Evolutionary conservation across 805 yeast genomes (phyloP), one percentile per base, ranked within the genome.

Genomic region (Saccharomycopsis fibuligera): DNA sequence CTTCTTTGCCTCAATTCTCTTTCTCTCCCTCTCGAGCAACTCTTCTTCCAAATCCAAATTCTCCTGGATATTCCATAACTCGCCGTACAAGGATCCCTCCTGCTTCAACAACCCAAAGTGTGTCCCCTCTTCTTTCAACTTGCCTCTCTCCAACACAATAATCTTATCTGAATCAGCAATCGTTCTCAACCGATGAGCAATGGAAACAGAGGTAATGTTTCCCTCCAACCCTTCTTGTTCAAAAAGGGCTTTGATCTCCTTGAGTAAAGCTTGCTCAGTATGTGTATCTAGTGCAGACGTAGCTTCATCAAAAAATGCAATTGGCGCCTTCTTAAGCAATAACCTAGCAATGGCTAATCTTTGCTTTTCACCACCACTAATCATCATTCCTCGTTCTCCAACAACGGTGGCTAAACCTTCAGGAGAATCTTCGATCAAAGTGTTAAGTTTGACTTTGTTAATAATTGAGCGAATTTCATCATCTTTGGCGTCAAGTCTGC

Each of bases 331-430:
- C 64, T 93, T 93, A 57, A 93, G 67, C 39, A 93, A 65, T n/a
- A 93, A 77, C 55, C 99, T 74, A 0, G 97, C 93, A 56, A 93
- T 88, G 0, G 99, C 98, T 38, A 93, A 70, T 54, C 99, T 71
- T 66, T 93, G 99, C 63, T 93, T 90, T 63, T 93, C 99, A 53
- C 99, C 99, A n/a, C 99, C 99, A 23, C 96, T 88, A 41, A 93
- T 90, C 99, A 93, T 93, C 75, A 93, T 75, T n/a, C 99, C 99
- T 61, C 95, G 72, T 64, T 93, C 99, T 43, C 99, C 99, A 16
- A 93, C 99, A 50, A 86, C 72, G 0, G 98, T 93, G 25, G 83
- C 70, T 36, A 76, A 69, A 1, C 97, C 96, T 12, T 86, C 85
- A 0, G 99, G 98, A 41, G 93, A 66, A 39, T 81, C 86, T 4